Evolutionary conservation across 345 rosid species (phyloP), one percentile per base, ranked within the genome.

Genomic region (Physaria fendleri): DNA sequence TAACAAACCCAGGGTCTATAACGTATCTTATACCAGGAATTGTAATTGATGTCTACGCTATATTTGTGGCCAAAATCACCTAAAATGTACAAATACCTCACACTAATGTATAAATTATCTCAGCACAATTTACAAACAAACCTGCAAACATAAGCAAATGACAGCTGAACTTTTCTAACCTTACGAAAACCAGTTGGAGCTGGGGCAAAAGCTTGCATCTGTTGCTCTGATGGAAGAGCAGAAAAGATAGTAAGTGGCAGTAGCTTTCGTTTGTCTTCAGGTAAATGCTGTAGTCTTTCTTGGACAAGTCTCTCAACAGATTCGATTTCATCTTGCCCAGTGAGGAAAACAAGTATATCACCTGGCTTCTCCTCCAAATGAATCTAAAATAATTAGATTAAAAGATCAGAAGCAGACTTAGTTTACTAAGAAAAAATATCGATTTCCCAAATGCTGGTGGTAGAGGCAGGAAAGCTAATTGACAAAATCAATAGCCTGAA

Each of bases 241-340:
- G 98, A 81, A 61, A 82, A 92, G 21, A 92, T 88, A 23, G 93
- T 72, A 62, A 76, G 76, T 2, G 84, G 78, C 61, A 65, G 29
- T 66, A 92, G 61, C 56, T 88, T 84, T 49, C 66, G 71, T 8
- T 32, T 75, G 21, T 66, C 77, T 80, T 84, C 91, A 61, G 91
- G 91, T 67, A 88, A 68, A 49, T 76, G 77, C 42, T 45, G 74
- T 35, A 88, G 78, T 58, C 74, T 74, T 65, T 88, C 96, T 41
- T 69, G 77, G 33, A 88, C 77, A 69, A 80, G 71, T 43, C 86
- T 84, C 70, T 88, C 93, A 56, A 83, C 85, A 6, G 90, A 76
- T 75, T 92, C 98, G 46, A 92, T 92, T 68, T 88, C 96, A 78
- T 92, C 96, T 86, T 92, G 95, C 41, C 96, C 98, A 32, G 97